These are phyloP conservation scores for Trametes cubensis DNA, from an alignment of 768 basidiomycete species.

Conservation along the genomic window DNA sequence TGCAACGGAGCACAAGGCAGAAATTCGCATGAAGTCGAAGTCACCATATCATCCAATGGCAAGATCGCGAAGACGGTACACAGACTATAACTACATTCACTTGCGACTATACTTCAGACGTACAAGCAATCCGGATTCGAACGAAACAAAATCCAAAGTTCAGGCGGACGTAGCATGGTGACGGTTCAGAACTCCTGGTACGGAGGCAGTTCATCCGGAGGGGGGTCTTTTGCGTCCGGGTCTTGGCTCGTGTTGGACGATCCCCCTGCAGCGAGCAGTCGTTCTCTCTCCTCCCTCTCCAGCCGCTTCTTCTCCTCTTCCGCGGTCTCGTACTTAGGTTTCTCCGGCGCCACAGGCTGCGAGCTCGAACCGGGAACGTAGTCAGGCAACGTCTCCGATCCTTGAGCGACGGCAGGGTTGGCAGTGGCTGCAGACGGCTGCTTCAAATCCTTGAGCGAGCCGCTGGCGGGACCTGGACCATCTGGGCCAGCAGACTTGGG, in stretches of 20 bases:
- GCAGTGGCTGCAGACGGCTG: constrained; percentile 10
- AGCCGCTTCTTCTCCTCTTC: constrained; percentile 72
- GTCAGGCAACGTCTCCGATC: constrained; percentile 22
- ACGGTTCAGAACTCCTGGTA: constrained; percentile 43
- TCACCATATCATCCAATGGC: no score
- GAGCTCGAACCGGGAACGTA: constrained; percentile 23
- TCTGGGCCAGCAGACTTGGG: constrained; percentile 60
- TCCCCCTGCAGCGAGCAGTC: constrained; percentile 36
- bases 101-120: not conserved
- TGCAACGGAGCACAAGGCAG: no score
- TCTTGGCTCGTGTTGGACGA: constrained; percentile 4
- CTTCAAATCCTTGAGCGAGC: constrained; percentile 59
- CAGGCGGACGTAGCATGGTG: not conserved
- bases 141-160: not conserved
- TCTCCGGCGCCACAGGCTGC: constrained; percentile 28
- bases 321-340: constrained; percentile 49
- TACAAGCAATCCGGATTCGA: not conserved
- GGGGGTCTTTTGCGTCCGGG: constrained; percentile 21
- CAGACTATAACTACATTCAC: no score
- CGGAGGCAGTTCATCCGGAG: constrained; percentile 41
- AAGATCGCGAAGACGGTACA: no score
- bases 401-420: not conserved
- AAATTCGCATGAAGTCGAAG: no score
- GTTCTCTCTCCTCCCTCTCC: constrained; percentile 54
- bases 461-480: constrained; percentile 69